These are phyloP conservation scores for Linum lewisii DNA, from an alignment of 345 rosid genomes.

Conservation along the genomic window DNA sequence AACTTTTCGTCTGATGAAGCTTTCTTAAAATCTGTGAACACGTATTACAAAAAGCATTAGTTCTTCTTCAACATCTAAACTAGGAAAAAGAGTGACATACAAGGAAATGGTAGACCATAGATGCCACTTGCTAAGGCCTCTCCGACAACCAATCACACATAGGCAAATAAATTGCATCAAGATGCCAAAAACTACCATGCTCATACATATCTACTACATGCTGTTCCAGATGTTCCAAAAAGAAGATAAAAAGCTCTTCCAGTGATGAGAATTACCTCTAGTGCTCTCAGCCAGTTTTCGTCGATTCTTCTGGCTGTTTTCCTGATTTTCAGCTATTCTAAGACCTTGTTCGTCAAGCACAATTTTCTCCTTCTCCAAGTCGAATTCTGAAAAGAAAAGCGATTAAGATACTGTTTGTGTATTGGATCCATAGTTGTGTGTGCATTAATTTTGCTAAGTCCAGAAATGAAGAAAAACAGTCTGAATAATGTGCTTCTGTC, in stretches of 20 bases:
- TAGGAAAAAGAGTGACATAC: neutral
- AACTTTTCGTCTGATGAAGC: conserved; percentile 83
- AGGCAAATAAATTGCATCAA: neutral
- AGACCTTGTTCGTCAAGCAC: conserved; percentile 91
- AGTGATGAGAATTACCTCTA: conserved; percentile 41
- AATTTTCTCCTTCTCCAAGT: conserved; percentile 85
- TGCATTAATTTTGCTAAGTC: neutral
- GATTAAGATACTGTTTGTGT: neutral
- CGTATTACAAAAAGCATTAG: neutral
- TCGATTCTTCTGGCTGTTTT: conserved; percentile 85
- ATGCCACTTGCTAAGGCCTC: neutral
- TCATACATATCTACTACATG: neutral
- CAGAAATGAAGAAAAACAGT: neutral
- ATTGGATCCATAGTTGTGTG: neutral
- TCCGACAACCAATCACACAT: neutral
- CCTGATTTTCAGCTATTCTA: conserved; percentile 91
- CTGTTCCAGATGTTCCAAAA: neutral
- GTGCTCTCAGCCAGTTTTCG: conserved; percentile 99
- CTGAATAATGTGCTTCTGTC: neutral
- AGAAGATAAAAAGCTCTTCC: neutral
- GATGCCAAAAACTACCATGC: neutral
- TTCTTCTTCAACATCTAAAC: neutral
- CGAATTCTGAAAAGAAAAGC: conserved; percentile 45
- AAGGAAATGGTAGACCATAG: neutral
- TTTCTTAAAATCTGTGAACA: conserved; percentile 81